These are phyloP conservation scores for Debaryomyces psychrophilus DNA, from an alignment of 1,139 yeast species.

Conservation along the genomic window DNA sequence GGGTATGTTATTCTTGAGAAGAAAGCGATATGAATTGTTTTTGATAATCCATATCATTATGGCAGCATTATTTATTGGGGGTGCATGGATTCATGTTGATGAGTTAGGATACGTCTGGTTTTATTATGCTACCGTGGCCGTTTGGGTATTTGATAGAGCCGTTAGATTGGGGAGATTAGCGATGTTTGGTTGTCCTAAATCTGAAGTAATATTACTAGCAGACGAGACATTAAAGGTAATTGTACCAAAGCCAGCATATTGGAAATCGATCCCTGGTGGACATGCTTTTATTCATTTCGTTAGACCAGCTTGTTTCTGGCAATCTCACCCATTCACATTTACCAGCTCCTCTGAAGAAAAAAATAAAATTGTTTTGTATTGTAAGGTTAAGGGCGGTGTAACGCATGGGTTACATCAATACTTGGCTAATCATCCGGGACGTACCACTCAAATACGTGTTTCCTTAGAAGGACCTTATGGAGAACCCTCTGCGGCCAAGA, in stretches of 20 bases:
- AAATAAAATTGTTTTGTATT: conserved; percentile 30
- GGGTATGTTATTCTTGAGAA: conserved; percentile 43
- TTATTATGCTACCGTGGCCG: conserved; percentile 40
- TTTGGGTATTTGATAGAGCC: conserved; percentile 48
- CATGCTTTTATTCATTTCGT: conserved; percentile 55
- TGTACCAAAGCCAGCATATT: conserved; percentile 43
- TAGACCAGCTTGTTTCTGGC: conserved; percentile 41
- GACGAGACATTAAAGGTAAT: conserved; percentile 45
- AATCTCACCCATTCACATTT: conserved; percentile 48
- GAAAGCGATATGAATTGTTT: conserved; percentile 48
- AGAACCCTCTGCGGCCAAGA: conserved; percentile 32
- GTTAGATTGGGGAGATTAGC: conserved; percentile 39
- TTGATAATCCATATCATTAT: conserved; percentile 42
- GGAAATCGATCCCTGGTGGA: conserved; percentile 52
- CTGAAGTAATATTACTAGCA: conserved; percentile 35
- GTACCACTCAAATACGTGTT: conserved; percentile 32
- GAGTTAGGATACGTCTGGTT: conserved; percentile 39
- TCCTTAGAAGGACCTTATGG: conserved; percentile 49
- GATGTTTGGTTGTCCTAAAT: conserved; percentile 43
- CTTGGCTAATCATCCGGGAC: conserved; percentile 30
- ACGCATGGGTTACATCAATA: conserved; percentile 36
- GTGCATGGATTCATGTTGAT: conserved; percentile 46
- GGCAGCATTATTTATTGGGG: conserved; percentile 45
- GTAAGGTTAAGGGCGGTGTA: conserved; percentile 43
- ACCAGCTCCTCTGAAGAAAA: conserved; percentile 26